These are phyloP conservation scores for Pisolithus marmoratus DNA, from an alignment of 768 basidiomycete species.

Conservation along the genomic window DNA sequence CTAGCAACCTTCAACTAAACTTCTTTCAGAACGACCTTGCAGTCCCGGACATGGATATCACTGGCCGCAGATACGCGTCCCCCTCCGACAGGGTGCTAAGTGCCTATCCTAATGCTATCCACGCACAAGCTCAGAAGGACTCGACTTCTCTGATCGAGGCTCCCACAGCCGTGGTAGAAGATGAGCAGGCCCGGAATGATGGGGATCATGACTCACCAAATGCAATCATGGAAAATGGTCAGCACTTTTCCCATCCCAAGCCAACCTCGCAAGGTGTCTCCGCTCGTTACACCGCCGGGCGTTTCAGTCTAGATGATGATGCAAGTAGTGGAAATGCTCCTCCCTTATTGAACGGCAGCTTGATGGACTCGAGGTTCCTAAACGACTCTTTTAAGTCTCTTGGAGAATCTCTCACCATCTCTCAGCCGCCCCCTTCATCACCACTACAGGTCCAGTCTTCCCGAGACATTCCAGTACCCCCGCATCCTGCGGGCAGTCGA, in stretches of 20 bases:
- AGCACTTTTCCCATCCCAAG: slow-evolving; percentile 32
- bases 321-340: slow-evolving; percentile 11
- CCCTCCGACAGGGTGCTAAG: slow-evolving; percentile 16
- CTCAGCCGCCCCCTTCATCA: slow-evolving; percentile 19
- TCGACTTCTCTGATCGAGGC: background rate
- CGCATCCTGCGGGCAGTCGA: slow-evolving; percentile 38
- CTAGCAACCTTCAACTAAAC: slow-evolving; percentile 31
- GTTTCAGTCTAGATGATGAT: slow-evolving; percentile 47
- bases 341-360: slow-evolving; percentile 21
- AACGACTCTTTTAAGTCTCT: slow-evolving; percentile 29
- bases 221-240: slow-evolving; percentile 13
- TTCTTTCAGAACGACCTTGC: slow-evolving; percentile 49
- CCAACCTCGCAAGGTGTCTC: slow-evolving; percentile 42
- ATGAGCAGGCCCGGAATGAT: slow-evolving; percentile 20
- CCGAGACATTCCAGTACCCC: slow-evolving; percentile 25
- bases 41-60: slow-evolving; percentile 56
- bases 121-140: slow-evolving; percentile 5
- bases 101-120: no score
- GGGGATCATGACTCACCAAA: slow-evolving; percentile 14
- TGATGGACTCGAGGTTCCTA: slow-evolving; percentile 22
- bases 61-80: slow-evolving; percentile 55
- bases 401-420: slow-evolving; percentile 20
- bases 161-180: slow-evolving; percentile 10
- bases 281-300: slow-evolving; percentile 43
- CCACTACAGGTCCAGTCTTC: slow-evolving; percentile 5